Evolutionary conservation across 148 eudicot species (phyloP).

Genomic region (Euryodendron excelsum): DNA sequence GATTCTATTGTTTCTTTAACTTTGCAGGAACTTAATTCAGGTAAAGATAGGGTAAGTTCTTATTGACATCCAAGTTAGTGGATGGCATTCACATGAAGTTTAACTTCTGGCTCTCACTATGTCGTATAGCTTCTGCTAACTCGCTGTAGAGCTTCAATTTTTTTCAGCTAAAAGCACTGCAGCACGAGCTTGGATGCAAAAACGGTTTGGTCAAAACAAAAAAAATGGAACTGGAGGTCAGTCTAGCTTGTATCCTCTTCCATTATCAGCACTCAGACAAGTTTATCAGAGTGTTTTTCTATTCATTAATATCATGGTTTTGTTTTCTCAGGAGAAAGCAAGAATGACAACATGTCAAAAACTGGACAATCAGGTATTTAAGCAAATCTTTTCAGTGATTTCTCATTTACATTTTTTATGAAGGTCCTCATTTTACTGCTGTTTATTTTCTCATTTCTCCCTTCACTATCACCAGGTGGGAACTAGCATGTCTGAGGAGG

Average conservation of each 20-base stretch:
- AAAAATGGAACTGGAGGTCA: slow-evolving; percentile 33
- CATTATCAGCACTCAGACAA: neutral
- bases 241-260: neutral
- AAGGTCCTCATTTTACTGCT: neutral
- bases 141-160: neutral
- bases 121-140: slow-evolving; percentile 8
- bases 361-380: slow-evolving; percentile 23
- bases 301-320: neutral
- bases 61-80: neutral
- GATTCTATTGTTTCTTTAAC: neutral
- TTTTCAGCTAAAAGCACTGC: slow-evolving; percentile 39
- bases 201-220: slow-evolving; percentile 36
- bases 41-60: slow-evolving; percentile 49
- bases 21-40: slow-evolving; percentile 45
- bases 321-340: slow-evolving; percentile 25
- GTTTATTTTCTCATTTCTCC: neutral
- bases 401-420: neutral
- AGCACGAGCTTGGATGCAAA: slow-evolving; percentile 48
- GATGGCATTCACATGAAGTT: neutral
- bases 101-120: neutral
- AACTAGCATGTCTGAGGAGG: slow-evolving; percentile 19
- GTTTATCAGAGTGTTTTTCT: neutral
- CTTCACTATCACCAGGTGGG: slow-evolving; percentile 15
- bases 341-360: slow-evolving; percentile 12
- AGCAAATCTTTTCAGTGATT: neutral